Conservation (phyloP, 169 alveolate species). For the Eimeria sp. region DNA sequence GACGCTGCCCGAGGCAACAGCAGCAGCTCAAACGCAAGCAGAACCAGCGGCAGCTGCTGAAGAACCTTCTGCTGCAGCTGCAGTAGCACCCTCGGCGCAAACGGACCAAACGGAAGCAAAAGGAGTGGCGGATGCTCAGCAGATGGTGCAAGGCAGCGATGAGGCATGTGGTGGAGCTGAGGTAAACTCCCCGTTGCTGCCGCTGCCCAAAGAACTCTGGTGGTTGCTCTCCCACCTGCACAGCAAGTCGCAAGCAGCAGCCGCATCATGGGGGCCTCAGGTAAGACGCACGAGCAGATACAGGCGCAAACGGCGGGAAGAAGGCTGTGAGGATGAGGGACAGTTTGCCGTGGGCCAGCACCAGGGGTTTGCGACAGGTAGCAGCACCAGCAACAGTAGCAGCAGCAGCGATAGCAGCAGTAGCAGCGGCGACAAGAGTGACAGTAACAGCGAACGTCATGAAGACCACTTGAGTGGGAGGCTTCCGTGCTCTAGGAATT, state of each 20-base stretch:
- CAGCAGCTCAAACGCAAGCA: not conserved
- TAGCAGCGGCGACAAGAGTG: slow-evolving; percentile 22
- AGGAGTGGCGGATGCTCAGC: not conserved
- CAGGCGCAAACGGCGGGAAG: not conserved
- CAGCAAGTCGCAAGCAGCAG: slow-evolving; percentile 53
- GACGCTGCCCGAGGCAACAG: not conserved
- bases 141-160: not conserved
- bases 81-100: not conserved
- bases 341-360: not conserved
- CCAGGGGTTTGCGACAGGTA: not conserved
- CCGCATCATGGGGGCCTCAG: not conserved
- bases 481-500: not conserved
- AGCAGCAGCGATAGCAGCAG: slow-evolving; percentile 31
- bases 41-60: not conserved
- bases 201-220: slow-evolving; percentile 81
- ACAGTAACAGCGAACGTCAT: slow-evolving; percentile 5
- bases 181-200: not conserved
- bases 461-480: not conserved
- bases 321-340: not conserved
- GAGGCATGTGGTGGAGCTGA: not conserved
- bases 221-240: slow-evolving; percentile 79
- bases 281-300: not conserved
- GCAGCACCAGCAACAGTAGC: slow-evolving; percentile 25
- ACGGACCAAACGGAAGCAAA: not conserved
- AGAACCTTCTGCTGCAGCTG: not conserved